Conservation (phyloP, 2,329 filamentous ascomycete species). For the Niveomyces coronatus region DNA sequence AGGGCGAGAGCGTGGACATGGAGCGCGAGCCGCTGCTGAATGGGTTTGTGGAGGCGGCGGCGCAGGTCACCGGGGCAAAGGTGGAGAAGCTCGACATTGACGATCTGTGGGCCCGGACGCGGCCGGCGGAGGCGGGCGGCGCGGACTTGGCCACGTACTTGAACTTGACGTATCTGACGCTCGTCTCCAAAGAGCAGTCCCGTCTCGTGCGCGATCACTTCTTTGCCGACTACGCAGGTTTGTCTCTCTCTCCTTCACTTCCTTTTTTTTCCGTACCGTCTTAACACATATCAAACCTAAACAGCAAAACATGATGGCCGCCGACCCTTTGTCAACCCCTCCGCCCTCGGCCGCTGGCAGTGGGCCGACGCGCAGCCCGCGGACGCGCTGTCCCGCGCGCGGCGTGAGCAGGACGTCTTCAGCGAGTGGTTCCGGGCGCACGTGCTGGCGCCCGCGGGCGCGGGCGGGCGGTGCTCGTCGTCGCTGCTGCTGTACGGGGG, state of each 20-base stretch:
- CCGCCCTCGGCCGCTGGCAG: constrained; percentile 1
- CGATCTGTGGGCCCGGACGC: constrained; percentile 6
- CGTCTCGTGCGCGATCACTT: constrained; percentile 5
- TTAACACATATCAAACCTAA: background rate
- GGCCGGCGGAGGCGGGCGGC: background rate
- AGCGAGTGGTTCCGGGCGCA: constrained; percentile 22
- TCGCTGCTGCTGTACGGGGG: constrained; percentile 20
- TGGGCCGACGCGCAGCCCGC: constrained; percentile 1
- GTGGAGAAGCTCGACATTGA: constrained; percentile 1
- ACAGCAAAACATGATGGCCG: constrained; percentile 7
- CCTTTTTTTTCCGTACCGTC: too few relatives aligned
- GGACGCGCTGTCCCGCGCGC: constrained; percentile 14
- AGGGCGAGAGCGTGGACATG: background rate
- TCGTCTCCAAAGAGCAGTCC: constrained; percentile 4
- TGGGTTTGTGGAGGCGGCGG: background rate
- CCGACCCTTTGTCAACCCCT: constrained; percentile 8
- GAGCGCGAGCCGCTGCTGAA: background rate
- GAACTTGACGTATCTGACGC: constrained; percentile 4
- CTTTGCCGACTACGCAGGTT: constrained; percentile 8
- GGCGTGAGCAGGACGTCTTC: constrained; percentile 22
- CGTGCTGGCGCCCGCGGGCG: constrained; percentile 15
- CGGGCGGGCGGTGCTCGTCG: constrained; percentile 19
- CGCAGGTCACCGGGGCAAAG: constrained; percentile 1
- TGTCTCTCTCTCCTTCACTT: too few relatives aligned
- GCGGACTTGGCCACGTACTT: background rate